A percentile compares a stretch with the other conserved stretches of the same genome.
Evolutionary conservation across 1,284 basidiomycete species (phyloP).

Genomic region (Amylostereum chailletii): DNA sequence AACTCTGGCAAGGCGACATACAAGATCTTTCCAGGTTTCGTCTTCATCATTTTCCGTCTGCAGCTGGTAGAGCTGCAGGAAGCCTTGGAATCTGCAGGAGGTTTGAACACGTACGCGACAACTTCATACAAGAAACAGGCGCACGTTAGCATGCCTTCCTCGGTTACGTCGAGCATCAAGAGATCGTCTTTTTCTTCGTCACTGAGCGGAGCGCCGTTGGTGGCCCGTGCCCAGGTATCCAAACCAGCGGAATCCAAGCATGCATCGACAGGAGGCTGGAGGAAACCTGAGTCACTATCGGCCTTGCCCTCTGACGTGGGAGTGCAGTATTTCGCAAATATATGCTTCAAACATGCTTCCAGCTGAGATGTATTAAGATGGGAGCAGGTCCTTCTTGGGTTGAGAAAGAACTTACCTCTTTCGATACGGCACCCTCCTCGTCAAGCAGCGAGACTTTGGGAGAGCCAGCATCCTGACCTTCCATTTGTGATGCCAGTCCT

Average conservation of each 20-base stretch:
- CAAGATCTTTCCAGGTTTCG: slow-evolving; percentile 75
- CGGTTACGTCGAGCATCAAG: slow-evolving; percentile 67
- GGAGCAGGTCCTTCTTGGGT: neutral
- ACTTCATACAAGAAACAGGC: slow-evolving; percentile 18
- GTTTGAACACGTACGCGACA: neutral
- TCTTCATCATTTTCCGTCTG: slow-evolving; percentile 77
- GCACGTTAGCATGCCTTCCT: slow-evolving; percentile 65
- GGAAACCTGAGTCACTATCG: slow-evolving; percentile 19
- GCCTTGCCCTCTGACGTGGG: slow-evolving; percentile 25
- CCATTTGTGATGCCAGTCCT: no score
- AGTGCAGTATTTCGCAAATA: slow-evolving; percentile 67
- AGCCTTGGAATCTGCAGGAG: slow-evolving; percentile 55
- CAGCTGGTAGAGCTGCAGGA: slow-evolving; percentile 70
- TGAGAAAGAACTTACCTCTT: slow-evolving; percentile 33
- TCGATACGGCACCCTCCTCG: slow-evolving; percentile 56
- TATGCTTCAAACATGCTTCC: slow-evolving; percentile 55
- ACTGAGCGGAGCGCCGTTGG: slow-evolving; percentile 66
- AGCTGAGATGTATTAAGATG: slow-evolving; percentile 29
- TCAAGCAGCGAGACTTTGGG: slow-evolving; percentile 41
- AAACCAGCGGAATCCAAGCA: slow-evolving; percentile 50
- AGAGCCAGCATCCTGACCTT: no score
- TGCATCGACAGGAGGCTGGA: slow-evolving; percentile 47
- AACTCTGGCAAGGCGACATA: slow-evolving; percentile 22
- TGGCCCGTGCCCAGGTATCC: slow-evolving; percentile 67
- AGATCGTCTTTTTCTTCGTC: slow-evolving; percentile 71